phyloP scores from a whole-genome alignment of 1,284 basidiomycete genomes.

The Boletus semigastroideus region DNA sequence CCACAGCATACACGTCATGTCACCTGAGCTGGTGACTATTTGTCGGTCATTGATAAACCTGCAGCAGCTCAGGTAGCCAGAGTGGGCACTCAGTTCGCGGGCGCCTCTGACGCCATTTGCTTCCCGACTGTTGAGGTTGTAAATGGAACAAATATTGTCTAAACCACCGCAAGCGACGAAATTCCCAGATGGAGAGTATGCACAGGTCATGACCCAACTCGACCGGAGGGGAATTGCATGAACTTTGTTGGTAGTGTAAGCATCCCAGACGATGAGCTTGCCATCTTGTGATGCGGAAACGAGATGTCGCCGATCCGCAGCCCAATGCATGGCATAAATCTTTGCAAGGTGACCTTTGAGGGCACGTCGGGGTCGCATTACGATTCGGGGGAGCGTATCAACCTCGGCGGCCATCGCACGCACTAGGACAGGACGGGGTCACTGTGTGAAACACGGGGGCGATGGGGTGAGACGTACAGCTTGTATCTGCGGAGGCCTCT shows the following conservation, averaged over 20 bases:
- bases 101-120: constrained; percentile 73
- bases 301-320: constrained; percentile 92
- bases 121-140: constrained; percentile 82
- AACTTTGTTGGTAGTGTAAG: constrained; percentile 99
- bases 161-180: constrained; percentile 98
- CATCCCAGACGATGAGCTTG: constrained; percentile 99
- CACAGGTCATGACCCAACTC: constrained; percentile 99
- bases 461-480: constrained; percentile 57
- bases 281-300: constrained; percentile 99
- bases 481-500: constrained; percentile 95
- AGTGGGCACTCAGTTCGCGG: constrained; percentile 93
- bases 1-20: constrained; percentile 99
- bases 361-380: constrained; percentile 93
- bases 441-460: constrained; percentile 5
- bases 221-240: constrained; percentile 97
- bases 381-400: constrained; percentile 90
- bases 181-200: constrained; percentile 95
- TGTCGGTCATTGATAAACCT: constrained; percentile 98
- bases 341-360: constrained; percentile 97
- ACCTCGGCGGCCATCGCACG: constrained; percentile 97
- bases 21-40: constrained; percentile 95
- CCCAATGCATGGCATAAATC: constrained; percentile 99
- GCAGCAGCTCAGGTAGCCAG: constrained; percentile 97
- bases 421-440: constrained; percentile 48
- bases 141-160: constrained; percentile 99